Conservation (phyloP, 768 basidiomycete species). For the Leccinum broughii region DNA sequence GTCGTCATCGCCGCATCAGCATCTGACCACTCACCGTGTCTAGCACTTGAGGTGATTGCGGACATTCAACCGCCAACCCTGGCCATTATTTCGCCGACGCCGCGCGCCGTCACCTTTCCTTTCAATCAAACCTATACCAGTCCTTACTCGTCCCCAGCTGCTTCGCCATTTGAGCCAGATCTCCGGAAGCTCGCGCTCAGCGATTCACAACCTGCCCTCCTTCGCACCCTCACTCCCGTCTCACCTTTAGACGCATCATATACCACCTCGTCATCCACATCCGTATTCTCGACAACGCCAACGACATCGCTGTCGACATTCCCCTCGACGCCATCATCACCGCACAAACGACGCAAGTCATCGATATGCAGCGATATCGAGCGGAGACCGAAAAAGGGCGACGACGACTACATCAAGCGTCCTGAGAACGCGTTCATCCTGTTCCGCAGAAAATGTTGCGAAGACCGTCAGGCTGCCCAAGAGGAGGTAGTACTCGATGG, state of each 20-base stretch:
- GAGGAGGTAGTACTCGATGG: constrained; percentile 43
- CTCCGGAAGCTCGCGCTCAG: constrained; percentile 47
- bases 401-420: constrained; percentile 82
- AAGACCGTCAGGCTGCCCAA: constrained; percentile 60
- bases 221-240: constrained; percentile 45
- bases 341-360: constrained; percentile 54
- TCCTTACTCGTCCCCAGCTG: constrained; percentile 66
- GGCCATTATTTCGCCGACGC: constrained; percentile 61
- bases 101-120: constrained; percentile 51
- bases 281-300: constrained; percentile 42
- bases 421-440: constrained; percentile 86
- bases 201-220: constrained; percentile 41
- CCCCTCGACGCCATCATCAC: constrained; percentile 34
- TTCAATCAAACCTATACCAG: constrained; percentile 42
- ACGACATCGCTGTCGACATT: constrained; percentile 35
- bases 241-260: constrained; percentile 27
- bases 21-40: constrained; percentile 17
- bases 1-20: constrained; percentile 1
- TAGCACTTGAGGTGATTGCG: constrained; percentile 77
- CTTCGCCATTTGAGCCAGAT: constrained; percentile 75
- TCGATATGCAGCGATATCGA: constrained; percentile 49
- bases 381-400: constrained; percentile 59
- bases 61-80: constrained; percentile 56
- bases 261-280: constrained; percentile 40
- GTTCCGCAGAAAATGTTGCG: constrained; percentile 77